Evolutionary conservation across 306 rosid species (phyloP).

Genomic region (Citrullus colocynthis): DNA sequence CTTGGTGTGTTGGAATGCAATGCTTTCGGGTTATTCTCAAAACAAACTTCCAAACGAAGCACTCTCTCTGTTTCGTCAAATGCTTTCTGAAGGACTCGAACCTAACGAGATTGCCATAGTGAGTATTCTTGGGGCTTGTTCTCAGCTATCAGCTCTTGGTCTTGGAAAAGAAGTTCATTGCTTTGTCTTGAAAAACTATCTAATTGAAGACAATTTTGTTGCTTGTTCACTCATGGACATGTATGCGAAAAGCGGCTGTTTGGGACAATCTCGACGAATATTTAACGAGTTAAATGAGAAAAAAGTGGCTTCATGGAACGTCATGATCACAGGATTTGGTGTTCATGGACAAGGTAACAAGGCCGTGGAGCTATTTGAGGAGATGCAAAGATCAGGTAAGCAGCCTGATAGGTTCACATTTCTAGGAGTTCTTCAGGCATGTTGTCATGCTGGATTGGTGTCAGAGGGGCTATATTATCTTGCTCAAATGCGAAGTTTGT

Average conservation of each 20-base stretch:
- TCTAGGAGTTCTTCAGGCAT: constrained; percentile 60
- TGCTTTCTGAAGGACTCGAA: constrained; percentile 26
- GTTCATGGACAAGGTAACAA: constrained; percentile 59
- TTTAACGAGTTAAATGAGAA: constrained; percentile 34
- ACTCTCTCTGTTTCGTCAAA: constrained; percentile 44
- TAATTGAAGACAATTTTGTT: constrained; percentile 36
- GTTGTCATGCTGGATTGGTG: constrained; percentile 70
- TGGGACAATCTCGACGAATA: constrained; percentile 38
- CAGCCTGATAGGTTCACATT: constrained; percentile 62
- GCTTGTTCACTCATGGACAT: constrained; percentile 65
- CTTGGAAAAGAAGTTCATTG: constrained; percentile 68
- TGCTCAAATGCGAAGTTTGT: constrained; percentile 40
- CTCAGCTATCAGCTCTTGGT: constrained; percentile 47
- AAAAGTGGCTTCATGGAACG: constrained; percentile 65
- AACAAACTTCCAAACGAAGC: constrained; percentile 53
- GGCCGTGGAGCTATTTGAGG: constrained; percentile 53
- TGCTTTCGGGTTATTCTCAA: constrained; percentile 53
- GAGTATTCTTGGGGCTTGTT: constrained; percentile 54
- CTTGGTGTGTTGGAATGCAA: constrained; percentile 57
- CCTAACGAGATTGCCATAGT: constrained; percentile 13
- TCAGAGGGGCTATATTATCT: constrained; percentile 46
- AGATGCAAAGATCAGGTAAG: constrained; percentile 35
- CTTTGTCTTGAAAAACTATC: constrained; percentile 37
- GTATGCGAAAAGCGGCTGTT: constrained; percentile 83
- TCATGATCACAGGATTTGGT: constrained; percentile 62